phyloP scores from a whole-genome alignment of 2,329 filamentous ascomycete species.

The Cordyceps cicadae region DNA sequence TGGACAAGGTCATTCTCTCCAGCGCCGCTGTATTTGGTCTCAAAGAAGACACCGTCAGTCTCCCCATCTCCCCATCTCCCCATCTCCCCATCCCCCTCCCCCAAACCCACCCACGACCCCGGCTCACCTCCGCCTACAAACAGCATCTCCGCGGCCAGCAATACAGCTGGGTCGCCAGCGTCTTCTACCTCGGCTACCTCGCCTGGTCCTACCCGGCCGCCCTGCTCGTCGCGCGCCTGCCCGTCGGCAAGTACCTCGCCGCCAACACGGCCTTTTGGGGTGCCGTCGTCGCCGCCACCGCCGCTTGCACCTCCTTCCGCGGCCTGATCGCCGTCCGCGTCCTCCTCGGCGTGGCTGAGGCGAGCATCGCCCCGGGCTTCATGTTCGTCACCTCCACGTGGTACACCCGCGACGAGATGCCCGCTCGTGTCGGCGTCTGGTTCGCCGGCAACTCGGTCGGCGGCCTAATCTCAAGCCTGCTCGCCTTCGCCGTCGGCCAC shows the following conservation, averaged over 20 bases:
- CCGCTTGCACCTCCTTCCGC: constrained; percentile 38
- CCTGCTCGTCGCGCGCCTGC: constrained; percentile 38
- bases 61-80: not conserved
- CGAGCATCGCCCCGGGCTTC: constrained; percentile 45
- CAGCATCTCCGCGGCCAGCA: constrained; percentile 31
- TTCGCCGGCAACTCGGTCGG: constrained; percentile 44
- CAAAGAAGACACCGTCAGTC: constrained; percentile 34
- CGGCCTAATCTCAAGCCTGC: constrained; percentile 38
- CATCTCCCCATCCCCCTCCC: too few relatives aligned
- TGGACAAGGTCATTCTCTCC: constrained; percentile 52
- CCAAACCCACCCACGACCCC: too few relatives aligned
- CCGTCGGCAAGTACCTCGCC: constrained; percentile 38
- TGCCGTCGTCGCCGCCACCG: constrained; percentile 34
- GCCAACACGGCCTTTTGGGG: constrained; percentile 45
- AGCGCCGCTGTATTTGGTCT: constrained; percentile 49
- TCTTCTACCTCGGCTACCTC: constrained; percentile 38
- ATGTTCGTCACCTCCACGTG: constrained; percentile 49
- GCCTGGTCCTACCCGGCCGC: constrained; percentile 42
- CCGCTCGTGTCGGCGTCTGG: constrained; percentile 46
- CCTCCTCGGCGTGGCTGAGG: constrained; percentile 46
- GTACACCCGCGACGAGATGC: constrained; percentile 50
- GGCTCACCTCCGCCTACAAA: too few relatives aligned
- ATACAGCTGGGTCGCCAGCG: constrained; percentile 55
- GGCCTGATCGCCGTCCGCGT: constrained; percentile 44
- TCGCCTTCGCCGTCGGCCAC: constrained; percentile 50